Conservation (phyloP, 2,329 filamentous ascomycete species). For the Apiospora marii region DNA sequence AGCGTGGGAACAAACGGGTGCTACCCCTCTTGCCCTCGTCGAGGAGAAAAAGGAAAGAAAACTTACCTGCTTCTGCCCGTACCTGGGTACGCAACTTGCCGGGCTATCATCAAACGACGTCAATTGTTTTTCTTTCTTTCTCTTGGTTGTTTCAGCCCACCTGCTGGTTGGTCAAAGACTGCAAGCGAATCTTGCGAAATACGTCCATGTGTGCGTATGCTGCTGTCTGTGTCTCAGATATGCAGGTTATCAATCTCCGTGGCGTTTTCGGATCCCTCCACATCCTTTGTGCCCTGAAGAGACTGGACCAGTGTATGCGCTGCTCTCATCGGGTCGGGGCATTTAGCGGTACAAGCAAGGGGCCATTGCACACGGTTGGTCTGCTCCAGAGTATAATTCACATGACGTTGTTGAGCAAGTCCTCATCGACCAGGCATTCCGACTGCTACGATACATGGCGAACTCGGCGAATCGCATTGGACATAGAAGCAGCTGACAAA, state of each 20-base stretch:
- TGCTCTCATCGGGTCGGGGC: background rate
- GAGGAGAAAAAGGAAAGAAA: background rate
- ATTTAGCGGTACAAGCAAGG: background rate
- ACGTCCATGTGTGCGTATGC: background rate
- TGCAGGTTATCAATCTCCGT: constrained; percentile 11
- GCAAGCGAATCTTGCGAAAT: background rate
- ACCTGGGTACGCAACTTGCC: background rate
- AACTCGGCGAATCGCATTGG: background rate
- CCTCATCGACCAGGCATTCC: background rate
- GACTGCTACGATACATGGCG: too few relatives aligned
- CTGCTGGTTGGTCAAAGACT: background rate
- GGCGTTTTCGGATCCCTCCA: background rate
- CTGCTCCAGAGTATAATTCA: background rate
- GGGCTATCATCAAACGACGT: background rate
- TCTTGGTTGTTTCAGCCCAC: background rate
- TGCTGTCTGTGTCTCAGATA: constrained; percentile 14
- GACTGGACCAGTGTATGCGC: background rate
- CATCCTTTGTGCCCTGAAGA: background rate
- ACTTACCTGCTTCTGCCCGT: background rate
- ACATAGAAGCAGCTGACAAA: constrained; percentile 11
- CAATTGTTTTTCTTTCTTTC: background rate
- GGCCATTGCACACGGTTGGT: background rate
- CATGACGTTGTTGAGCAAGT: background rate
- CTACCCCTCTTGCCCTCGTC: background rate
- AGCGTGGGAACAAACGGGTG: constrained; percentile 16